Conservation (phyloP, 2,329 filamentous ascomycete genomes). For the Pseudogymnoascus destructans region DNA sequence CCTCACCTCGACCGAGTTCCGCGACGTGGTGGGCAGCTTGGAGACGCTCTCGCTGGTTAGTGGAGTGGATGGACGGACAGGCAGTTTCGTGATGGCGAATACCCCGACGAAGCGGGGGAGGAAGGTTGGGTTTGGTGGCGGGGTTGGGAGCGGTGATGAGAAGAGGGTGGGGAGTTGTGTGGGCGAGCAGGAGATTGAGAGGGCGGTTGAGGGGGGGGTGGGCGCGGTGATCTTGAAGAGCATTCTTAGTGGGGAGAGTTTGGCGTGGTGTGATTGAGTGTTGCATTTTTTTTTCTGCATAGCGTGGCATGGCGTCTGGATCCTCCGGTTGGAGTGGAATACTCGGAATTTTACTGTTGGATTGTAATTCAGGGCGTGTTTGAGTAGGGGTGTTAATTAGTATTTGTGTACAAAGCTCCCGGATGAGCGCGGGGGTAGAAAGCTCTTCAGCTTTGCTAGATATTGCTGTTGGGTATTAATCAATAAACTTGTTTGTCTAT, state of each 20-base stretch:
- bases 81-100: constrained; percentile 47
- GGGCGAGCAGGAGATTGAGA: constrained; percentile 64
- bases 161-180: constrained; percentile 67
- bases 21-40: constrained; percentile 78
- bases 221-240: constrained; percentile 48
- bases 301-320: neutral
- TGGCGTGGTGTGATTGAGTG: constrained; percentile 6
- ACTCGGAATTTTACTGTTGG: neutral
- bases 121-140: constrained; percentile 35
- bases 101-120: constrained; percentile 61
- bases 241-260: constrained; percentile 40
- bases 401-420: neutral
- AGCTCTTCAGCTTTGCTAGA: neutral
- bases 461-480: constrained; percentile 2
- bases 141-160: constrained; percentile 50
- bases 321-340: neutral
- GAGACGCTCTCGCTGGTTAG: constrained; percentile 75
- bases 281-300: neutral
- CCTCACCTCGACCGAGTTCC: constrained; percentile 81
- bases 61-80: constrained; percentile 56
- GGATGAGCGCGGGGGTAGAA: neutral
- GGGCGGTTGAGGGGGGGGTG: constrained; percentile 47
- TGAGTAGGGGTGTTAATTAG: neutral
- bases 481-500: neutral
- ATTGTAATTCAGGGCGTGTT: neutral